A percentile compares a stretch with the other conserved stretches of the same genome.
Conservation (phyloP, 345 rosid genomes). For the Salix exigua region DNA sequence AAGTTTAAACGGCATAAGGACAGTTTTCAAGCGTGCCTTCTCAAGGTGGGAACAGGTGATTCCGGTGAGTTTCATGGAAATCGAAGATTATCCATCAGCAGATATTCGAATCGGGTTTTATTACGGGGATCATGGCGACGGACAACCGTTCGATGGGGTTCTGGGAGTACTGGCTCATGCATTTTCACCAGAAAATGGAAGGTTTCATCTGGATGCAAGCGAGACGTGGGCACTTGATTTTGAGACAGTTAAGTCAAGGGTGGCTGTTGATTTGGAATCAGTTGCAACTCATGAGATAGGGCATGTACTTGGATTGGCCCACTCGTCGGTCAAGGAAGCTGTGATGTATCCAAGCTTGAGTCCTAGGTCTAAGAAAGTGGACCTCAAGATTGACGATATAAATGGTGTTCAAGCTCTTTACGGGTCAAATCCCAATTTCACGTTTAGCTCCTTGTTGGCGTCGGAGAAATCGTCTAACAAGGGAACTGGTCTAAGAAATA, state of each 20-base stretch:
- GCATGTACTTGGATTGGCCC: slow-evolving; percentile 79
- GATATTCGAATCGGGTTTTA: slow-evolving; percentile 69
- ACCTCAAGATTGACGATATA: slow-evolving; percentile 73
- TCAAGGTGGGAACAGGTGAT: slow-evolving; percentile 70
- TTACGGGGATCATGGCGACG: slow-evolving; percentile 70
- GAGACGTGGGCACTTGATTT: slow-evolving; percentile 77
- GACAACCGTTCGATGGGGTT: slow-evolving; percentile 84
- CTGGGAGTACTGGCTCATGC: slow-evolving; percentile 82
- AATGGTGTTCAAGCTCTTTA: slow-evolving; percentile 72
- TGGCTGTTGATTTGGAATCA: slow-evolving; percentile 82
- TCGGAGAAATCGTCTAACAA: slow-evolving; percentile 51
- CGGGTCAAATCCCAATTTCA: slow-evolving; percentile 73
- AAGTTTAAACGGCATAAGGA: slow-evolving; percentile 32
- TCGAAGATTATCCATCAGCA: slow-evolving; percentile 39
- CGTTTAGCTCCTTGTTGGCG: slow-evolving; percentile 49
- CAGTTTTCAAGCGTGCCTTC: slow-evolving; percentile 57
- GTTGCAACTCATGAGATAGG: slow-evolving; percentile 97
- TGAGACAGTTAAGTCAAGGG: slow-evolving; percentile 39
- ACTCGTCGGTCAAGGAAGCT: slow-evolving; percentile 67
- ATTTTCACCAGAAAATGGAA: slow-evolving; percentile 81
- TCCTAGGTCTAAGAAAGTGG: slow-evolving; percentile 57
- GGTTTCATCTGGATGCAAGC: slow-evolving; percentile 72
- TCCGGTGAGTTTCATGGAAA: slow-evolving; percentile 61
- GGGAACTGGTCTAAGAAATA: slow-evolving; percentile 12
- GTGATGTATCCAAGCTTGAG: slow-evolving; percentile 92